Evolutionary conservation across 768 basidiomycete species (phyloP).

Genomic region (Pleurotus ostreatus): DNA sequence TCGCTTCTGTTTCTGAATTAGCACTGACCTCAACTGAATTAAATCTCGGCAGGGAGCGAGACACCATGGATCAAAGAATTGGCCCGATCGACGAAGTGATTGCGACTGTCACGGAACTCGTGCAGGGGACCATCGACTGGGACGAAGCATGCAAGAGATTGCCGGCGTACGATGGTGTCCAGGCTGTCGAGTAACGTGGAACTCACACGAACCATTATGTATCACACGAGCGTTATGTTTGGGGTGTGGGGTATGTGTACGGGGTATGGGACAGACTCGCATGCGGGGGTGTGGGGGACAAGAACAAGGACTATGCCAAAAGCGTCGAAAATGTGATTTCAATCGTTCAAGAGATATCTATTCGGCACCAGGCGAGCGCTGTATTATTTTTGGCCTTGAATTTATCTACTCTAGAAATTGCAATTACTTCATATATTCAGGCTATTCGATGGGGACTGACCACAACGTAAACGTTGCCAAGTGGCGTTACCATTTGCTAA

Average conservation of each 20-base stretch:
- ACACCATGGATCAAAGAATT: slow-evolving; percentile 91
- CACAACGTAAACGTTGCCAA: too few species aligned
- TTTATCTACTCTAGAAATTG: too few species aligned
- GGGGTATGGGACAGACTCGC: too few species aligned
- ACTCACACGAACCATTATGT: background rate
- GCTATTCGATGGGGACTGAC: too few species aligned
- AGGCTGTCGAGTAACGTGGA: slow-evolving; percentile 59
- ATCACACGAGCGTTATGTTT: background rate
- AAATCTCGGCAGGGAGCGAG: slow-evolving; percentile 67
- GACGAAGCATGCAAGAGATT: slow-evolving; percentile 64
- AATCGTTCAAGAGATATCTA: background rate
- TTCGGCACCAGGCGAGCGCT: too few species aligned
- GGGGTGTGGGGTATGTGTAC: background rate
- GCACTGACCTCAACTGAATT: slow-evolving; percentile 7
- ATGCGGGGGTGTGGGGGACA: too few species aligned
- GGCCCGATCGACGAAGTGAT: slow-evolving; percentile 89
- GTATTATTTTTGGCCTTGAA: too few species aligned
- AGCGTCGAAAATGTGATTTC: background rate
- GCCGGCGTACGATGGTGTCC: slow-evolving; percentile 83
- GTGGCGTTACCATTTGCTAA: too few species aligned
- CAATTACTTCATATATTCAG: too few species aligned
- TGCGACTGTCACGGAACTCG: slow-evolving; percentile 71
- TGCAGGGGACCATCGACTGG: slow-evolving; percentile 77
- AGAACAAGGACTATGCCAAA: too few species aligned
- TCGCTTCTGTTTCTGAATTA: slow-evolving; percentile 2